Base-by-base conservation (phyloP, 139 green algal genomes). In the Yamagishiella unicocca region DNA sequence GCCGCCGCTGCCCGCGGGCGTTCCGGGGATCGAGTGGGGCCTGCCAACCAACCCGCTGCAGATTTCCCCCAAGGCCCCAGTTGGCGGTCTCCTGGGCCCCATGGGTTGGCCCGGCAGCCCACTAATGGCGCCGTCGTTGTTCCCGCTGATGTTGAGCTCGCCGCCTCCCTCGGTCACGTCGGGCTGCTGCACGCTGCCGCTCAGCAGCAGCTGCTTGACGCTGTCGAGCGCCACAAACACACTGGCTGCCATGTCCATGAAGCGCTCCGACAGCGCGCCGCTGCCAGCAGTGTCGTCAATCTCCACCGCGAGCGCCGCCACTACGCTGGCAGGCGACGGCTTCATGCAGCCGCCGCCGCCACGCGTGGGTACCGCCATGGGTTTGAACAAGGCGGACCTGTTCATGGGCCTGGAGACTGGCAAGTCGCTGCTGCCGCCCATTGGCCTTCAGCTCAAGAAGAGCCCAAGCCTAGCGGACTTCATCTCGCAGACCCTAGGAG, bases 1-100 rank as follows among this genome's bases (percentile, higher is more conserved):
- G 77, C 86, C 86, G 17, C 27, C 86, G 25, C 86, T 90, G 33
- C 64, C 67, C 10, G 40, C 19, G 25, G 68, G 43, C 35, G 22
- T 81, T 0, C 43, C 43, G 3, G 86, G 86, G 8, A 90, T 90
- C 27, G 86, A 58, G 29, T 90, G 86, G 86, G 86, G 86, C 31
- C 78, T 90, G 66, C 86, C 86, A 67, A 90, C 86, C 29, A 90
- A 90, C 78, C 86, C 86, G 29, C 54, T 90, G 53, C 77, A 87
- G 45, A 84, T 90, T 29, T 74, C 67, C 12, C 86, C 78, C 24
- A 90, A 87, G 78, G 74, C 42, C 10, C 58, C 55, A 35, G 38
- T 75, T 29, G 21, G 31, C n/a, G 27, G 25, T 42, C 72, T 89
- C 40, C 61, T 89, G 86, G 53, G 38, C 17, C 43, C 73, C 46